Conservation (phyloP, 306 rosid species). For the Corylus americana region DNA sequence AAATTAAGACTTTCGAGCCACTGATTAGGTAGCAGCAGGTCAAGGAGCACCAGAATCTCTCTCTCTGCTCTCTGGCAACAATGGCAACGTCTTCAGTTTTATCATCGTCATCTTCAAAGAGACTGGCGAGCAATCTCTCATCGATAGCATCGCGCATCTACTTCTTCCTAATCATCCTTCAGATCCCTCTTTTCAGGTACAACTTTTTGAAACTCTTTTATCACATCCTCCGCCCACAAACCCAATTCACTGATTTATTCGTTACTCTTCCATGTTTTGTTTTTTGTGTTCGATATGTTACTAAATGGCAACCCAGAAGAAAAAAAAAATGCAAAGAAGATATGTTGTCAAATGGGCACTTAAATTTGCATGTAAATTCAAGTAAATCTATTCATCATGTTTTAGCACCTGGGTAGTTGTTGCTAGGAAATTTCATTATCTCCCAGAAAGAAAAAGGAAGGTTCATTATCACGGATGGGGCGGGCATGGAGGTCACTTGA, state of each 20-base stretch:
- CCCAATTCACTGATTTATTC: not conserved
- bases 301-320: no score
- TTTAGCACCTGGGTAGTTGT: conserved; percentile 1
- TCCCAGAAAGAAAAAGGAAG: no score
- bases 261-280: not conserved
- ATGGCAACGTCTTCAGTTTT: conserved; percentile 51
- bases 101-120: conserved; percentile 41
- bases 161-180: conserved; percentile 75
- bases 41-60: conserved; percentile 26
- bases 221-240: not conserved
- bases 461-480: no score
- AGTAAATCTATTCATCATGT: not conserved
- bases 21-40: not conserved
- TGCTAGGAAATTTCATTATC: not conserved
- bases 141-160: conserved; percentile 59
- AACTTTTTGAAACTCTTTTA: not conserved
- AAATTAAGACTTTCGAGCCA: not conserved
- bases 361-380: not conserved
- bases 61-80: conserved; percentile 1
- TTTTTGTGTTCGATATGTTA: no score
- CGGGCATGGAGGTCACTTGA: no score
- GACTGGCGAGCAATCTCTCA: conserved; percentile 58
- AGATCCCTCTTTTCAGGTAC: conserved; percentile 96
- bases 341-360: not conserved
- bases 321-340: not conserved